Percentiles rank a stretch among this genome's conserved stretches.
Conservation (phyloP, 176 grass and related monocot genomes). For the Carex parvula region DNA sequence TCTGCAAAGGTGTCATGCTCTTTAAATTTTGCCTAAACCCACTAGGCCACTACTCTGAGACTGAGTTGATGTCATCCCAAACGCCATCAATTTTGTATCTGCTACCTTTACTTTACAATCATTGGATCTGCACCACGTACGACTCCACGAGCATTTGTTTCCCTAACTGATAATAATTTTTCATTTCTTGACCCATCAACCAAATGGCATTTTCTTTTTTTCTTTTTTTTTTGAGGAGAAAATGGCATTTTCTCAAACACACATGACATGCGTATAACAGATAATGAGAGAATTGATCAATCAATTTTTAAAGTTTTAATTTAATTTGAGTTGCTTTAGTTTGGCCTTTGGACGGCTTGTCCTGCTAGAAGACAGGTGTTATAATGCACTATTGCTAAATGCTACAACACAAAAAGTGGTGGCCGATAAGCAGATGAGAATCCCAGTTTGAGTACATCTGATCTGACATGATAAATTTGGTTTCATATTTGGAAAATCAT, state of each 20-base stretch:
- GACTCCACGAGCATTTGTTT: not conserved
- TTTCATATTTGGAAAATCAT: not conserved
- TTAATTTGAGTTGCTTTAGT: not conserved
- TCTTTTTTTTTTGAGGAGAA: too few relatives aligned
- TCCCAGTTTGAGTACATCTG: conserved; percentile 4
- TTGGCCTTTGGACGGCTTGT: conserved; percentile 15
- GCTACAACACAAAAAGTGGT: not conserved
- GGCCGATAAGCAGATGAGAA: not conserved
- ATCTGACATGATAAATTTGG: not conserved
- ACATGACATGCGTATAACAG: not conserved
- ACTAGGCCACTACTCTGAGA: not conserved
- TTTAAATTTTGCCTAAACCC: not conserved
- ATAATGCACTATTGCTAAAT: not conserved
- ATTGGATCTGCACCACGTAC: not conserved
- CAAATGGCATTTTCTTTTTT: too few relatives aligned
- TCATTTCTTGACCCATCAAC: not conserved
- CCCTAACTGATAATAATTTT: not conserved
- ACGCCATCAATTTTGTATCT: conserved; percentile 26
- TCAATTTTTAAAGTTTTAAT: not conserved
- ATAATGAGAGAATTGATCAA: not conserved
- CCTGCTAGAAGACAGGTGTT: conserved; percentile 12
- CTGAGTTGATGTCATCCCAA: conserved; percentile 23
- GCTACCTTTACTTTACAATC: not conserved
- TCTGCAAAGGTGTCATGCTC: not conserved
- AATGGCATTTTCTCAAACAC: conserved; percentile 25